Conservation (phyloP, 257 asterid species). For the Penstemon eatonii region DNA sequence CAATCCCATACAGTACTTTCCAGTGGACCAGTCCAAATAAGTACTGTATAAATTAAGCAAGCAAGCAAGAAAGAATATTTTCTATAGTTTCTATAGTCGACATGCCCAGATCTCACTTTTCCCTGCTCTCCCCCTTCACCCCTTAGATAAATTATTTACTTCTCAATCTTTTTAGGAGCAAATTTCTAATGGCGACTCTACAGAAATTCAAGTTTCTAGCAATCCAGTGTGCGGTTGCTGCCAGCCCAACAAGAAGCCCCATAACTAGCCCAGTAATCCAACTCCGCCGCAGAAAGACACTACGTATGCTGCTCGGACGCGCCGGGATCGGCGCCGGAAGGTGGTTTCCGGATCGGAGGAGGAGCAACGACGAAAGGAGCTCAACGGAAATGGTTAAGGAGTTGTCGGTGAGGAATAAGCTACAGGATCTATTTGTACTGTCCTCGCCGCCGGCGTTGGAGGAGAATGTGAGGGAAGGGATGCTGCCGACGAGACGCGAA, state of each 20-base stretch:
- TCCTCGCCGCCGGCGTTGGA: slow-evolving; percentile 74
- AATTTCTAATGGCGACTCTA: slow-evolving; percentile 56
- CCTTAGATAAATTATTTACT: background rate
- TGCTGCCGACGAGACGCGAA: slow-evolving; percentile 25
- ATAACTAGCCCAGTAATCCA: slow-evolving; percentile 84
- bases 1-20: slow-evolving; percentile 23
- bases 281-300: slow-evolving; percentile 88
- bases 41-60: background rate
- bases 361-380: slow-evolving; percentile 22
- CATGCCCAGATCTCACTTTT: slow-evolving; percentile 44
- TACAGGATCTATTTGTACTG: slow-evolving; percentile 58
- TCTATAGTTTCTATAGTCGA: slow-evolving; percentile 28
- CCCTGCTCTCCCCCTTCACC: slow-evolving; percentile 22
- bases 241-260: slow-evolving; percentile 85
- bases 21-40: background rate
- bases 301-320: slow-evolving; percentile 78
- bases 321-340: slow-evolving; percentile 41
- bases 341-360: slow-evolving; percentile 41
- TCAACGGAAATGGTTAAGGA: slow-evolving; percentile 40
- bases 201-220: slow-evolving; percentile 91
- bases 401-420: slow-evolving; percentile 44
- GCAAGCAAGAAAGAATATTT: background rate
- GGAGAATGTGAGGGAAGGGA: slow-evolving; percentile 45
- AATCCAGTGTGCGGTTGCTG: slow-evolving; percentile 77
- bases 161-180: background rate